A percentile compares a stretch with the other conserved stretches of the same genome.
phyloP scores from a whole-genome alignment of 345 rosid species.

The Noccaea bulbosa region DNA sequence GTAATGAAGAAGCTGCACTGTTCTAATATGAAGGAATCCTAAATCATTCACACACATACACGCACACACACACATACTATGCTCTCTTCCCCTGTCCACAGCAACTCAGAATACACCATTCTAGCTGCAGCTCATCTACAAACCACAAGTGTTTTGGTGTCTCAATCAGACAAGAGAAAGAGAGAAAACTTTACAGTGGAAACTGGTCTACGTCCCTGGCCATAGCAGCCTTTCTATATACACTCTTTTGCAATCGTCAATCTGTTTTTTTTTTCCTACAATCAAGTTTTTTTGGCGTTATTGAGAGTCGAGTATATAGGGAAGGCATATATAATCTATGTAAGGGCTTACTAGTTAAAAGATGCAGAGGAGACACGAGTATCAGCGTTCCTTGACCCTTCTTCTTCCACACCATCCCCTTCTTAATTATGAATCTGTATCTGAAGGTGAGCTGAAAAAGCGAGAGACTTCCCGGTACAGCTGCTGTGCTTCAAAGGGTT shows the following conservation, averaged over 20 bases:
- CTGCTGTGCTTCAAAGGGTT: slow-evolving; percentile 93
- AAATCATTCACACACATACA: slow-evolving; percentile 30
- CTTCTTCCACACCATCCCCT: slow-evolving; percentile 10
- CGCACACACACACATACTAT: slow-evolving; percentile 7
- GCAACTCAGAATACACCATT: neutral
- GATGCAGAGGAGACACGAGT: slow-evolving; percentile 27
- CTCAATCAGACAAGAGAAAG: slow-evolving; percentile 19
- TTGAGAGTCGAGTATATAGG: neutral
- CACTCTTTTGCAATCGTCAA: slow-evolving; percentile 41
- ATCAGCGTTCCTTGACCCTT: slow-evolving; percentile 17
- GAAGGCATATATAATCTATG: neutral
- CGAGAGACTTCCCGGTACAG: slow-evolving; percentile 76
- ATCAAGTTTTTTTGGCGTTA: slow-evolving; percentile 5
- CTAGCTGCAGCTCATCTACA: slow-evolving; percentile 37
- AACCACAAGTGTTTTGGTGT: slow-evolving; percentile 25
- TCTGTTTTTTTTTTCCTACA: slow-evolving; percentile 26
- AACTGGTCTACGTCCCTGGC: slow-evolving; percentile 31
- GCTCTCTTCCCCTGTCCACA: slow-evolving; percentile 30
- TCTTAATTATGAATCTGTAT: slow-evolving; percentile 26
- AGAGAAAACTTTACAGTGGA: slow-evolving; percentile 34
- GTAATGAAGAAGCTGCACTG: slow-evolving; percentile 19
- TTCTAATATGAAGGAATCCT: slow-evolving; percentile 32
- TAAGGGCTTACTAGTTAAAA: slow-evolving; percentile 29
- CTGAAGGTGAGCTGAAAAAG: slow-evolving; percentile 49
- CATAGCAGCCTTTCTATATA: slow-evolving; percentile 34